Base-by-base conservation (phyloP, 108 stramenopile species). In the Epithemia pelagica region DNA sequence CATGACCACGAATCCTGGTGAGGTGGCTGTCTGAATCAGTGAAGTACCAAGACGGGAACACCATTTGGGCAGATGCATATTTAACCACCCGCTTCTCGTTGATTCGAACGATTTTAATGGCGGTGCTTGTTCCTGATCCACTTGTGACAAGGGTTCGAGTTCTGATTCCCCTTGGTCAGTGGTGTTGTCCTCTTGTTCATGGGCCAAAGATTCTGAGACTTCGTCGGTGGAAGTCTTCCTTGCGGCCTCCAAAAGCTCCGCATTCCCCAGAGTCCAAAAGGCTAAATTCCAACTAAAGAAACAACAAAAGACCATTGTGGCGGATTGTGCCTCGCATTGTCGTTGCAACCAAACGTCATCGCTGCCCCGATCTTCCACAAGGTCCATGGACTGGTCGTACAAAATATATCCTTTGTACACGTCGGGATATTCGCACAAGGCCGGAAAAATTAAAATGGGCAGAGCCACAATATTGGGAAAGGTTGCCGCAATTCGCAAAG, bases 401-500 rank as follows among this genome's bases (percentile, higher is more conserved):
- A n/a, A n/a, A n/a, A n/a, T n/a, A 64, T 80, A 85, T 24, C 70
- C 71, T 67, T 85, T 73, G 37, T 84, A 70, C 15, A 90, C 83
- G 2, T 85, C 81, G 3, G 74, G 59, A 67, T 78, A 87, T 65
- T 90, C 89, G 64, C 89, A 90, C 0, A 90, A 74, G 30, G 80
- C 75, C 10, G 89, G 89, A 68, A 90, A 90, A 31, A 90, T 78
- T 57, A 90, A 37, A 65, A 90, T 84, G 0, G 89, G 89, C 33
- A 89, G 62, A 2, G 84, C 79, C 18, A 90, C 76, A 67, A 90
- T 82, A 52, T 90, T 90, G 8, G 89, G 86, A 66, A 85, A 90
- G 32, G 85, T 77, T 28, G 78, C 74, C 10, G 86, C 72, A 52
- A 90, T 71, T 58, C 82, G 68, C 25, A 90, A 51, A 7, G 86